Conservation (phyloP, 1,284 basidiomycete genomes). For the Kalmanozyma brasiliensis region DNA sequence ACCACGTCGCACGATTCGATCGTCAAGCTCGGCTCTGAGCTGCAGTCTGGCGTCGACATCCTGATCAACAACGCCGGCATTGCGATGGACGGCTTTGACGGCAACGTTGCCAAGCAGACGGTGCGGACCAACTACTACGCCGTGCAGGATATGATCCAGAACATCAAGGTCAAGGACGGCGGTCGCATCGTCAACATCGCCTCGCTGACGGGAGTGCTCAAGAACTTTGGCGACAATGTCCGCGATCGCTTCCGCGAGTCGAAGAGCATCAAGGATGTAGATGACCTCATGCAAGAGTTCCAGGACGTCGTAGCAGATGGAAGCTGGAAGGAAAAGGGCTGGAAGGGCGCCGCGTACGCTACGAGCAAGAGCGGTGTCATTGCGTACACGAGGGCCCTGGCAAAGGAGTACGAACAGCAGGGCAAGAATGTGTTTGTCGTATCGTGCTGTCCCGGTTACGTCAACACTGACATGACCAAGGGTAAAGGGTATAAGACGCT, state of each 20-base stretch:
- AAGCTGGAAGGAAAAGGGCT: slow-evolving; percentile 58
- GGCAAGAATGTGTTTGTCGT: slow-evolving; percentile 49
- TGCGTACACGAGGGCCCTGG: slow-evolving; percentile 52
- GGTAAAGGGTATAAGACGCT: slow-evolving; percentile 56
- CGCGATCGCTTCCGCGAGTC: slow-evolving; percentile 43
- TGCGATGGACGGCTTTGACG: slow-evolving; percentile 60
- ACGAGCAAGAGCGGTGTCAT: slow-evolving; percentile 60
- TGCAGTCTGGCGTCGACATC: slow-evolving; percentile 51
- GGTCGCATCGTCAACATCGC: slow-evolving; percentile 59
- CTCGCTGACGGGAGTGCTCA: slow-evolving; percentile 53
- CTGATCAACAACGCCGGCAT: slow-evolving; percentile 65
- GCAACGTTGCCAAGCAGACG: slow-evolving; percentile 57
- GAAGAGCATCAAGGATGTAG: slow-evolving; percentile 42
- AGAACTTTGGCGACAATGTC: slow-evolving; percentile 43
- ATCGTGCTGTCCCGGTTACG: slow-evolving; percentile 63
- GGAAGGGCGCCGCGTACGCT: slow-evolving; percentile 60
- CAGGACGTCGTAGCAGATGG: slow-evolving; percentile 49
- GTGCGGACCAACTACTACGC: slow-evolving; percentile 63
- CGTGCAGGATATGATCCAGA: slow-evolving; percentile 48
- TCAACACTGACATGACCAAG: slow-evolving; percentile 62
- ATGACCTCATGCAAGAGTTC: slow-evolving; percentile 54
- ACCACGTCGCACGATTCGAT: slow-evolving; percentile 39
- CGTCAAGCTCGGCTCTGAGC: slow-evolving; percentile 34
- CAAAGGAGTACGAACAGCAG: slow-evolving; percentile 42
- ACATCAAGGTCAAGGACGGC: slow-evolving; percentile 47